These are phyloP conservation scores for Chrysochromulina tobinii DNA, from an alignment of 78 protist species.

Conservation along the genomic window DNA sequence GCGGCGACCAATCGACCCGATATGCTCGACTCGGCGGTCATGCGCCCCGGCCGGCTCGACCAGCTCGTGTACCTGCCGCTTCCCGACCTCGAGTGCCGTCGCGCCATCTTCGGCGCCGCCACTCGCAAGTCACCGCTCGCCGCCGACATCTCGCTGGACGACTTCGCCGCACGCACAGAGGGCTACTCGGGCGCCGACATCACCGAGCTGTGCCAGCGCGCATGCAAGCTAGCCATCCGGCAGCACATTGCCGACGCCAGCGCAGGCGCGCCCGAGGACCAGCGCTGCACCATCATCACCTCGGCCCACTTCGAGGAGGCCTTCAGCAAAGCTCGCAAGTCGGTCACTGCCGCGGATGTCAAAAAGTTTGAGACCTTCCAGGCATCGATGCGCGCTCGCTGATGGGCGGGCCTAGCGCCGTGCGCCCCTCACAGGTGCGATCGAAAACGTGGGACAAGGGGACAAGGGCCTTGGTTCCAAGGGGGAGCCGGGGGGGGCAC, in stretches of 20 bases:
- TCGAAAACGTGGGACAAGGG: too few species aligned
- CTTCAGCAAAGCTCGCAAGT: not conserved
- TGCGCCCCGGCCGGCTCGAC: slow-evolving; percentile 27
- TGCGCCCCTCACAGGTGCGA: too few species aligned
- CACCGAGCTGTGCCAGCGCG: slow-evolving; percentile 52
- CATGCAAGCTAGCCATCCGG: slow-evolving; percentile 55
- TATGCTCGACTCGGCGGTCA: slow-evolving; percentile 20
- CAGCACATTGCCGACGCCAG: not conserved
- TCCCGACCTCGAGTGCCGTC: slow-evolving; percentile 34
- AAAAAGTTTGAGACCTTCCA: not conserved
- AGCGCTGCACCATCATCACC: not conserved
- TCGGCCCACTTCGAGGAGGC: not conserved
- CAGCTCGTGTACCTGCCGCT: slow-evolving; percentile 53
- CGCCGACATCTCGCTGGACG: not conserved
- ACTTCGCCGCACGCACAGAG: slow-evolving; percentile 29
- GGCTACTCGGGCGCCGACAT: slow-evolving; percentile 49
- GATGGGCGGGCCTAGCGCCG: too few species aligned
- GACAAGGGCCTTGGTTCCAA: too few species aligned
- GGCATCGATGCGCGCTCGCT: not conserved
- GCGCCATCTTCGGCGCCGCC: slow-evolving; percentile 28
- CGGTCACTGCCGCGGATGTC: not conserved
- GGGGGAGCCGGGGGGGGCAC: too few species aligned
- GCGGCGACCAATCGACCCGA: slow-evolving; percentile 39
- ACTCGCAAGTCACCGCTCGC: slow-evolving; percentile 47
- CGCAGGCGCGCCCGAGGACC: not conserved